Conservation (phyloP, 805 yeast species). For the Wickerhamomyces silvicola region DNA sequence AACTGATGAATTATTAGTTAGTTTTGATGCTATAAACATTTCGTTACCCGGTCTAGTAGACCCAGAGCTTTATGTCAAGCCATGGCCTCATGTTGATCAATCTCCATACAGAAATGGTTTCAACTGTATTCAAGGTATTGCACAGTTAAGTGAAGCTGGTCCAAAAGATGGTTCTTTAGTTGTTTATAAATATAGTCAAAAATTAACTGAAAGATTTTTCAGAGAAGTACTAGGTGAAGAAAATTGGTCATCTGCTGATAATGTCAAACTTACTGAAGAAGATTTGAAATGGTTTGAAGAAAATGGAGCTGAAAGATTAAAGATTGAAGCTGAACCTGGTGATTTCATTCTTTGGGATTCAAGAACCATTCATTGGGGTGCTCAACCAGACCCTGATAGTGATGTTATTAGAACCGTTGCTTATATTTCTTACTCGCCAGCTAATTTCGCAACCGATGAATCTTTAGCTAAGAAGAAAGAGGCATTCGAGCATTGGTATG, state of each 20-base stretch:
- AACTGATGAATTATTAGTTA: slow-evolving; percentile 27
- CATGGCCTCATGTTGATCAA: slow-evolving; percentile 32
- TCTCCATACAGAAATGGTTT: slow-evolving; percentile 25
- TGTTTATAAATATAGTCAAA: slow-evolving; percentile 23
- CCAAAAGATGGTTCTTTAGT: slow-evolving; percentile 27
- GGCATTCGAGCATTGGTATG: slow-evolving; percentile 21
- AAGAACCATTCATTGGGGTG: slow-evolving; percentile 28
- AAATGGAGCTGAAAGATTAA: slow-evolving; percentile 24
- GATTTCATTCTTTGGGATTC: slow-evolving; percentile 32
- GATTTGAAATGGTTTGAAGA: too few relatives aligned
- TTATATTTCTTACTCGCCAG: too few relatives aligned
- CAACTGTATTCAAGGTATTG: slow-evolving; percentile 29
- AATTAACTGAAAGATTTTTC: slow-evolving; percentile 21
- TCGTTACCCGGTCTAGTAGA: slow-evolving; percentile 21
- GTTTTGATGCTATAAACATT: slow-evolving; percentile 27
- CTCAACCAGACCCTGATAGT: slow-evolving; percentile 20
- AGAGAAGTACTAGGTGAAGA: slow-evolving; percentile 11
- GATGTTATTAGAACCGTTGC: slow-evolving; percentile 24
- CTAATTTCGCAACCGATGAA: slow-evolving; percentile 26
- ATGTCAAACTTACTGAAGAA: slow-evolving; percentile 14
- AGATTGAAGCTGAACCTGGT: slow-evolving; percentile 27
- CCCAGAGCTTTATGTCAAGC: slow-evolving; percentile 4
- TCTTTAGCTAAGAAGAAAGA: slow-evolving; percentile 15
- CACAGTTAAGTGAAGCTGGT: slow-evolving; percentile 22
- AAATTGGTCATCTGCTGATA: slow-evolving; percentile 21